Conservation (phyloP, 1,284 basidiomycete species). For the Vanrija pseudolonga region DNA sequence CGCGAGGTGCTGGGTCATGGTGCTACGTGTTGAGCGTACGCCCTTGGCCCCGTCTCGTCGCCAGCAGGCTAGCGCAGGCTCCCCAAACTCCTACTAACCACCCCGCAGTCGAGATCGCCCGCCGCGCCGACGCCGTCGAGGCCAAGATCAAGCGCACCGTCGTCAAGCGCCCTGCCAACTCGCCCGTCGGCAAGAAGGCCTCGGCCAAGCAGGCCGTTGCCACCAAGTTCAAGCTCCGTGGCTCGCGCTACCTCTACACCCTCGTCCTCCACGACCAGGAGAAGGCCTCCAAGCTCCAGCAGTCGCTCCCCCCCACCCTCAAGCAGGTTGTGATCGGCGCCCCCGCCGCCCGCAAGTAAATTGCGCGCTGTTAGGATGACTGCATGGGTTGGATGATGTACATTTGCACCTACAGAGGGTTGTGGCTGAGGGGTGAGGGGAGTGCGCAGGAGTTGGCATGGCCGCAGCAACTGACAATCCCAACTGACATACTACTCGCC, state of each 20-base stretch:
- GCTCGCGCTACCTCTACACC: constrained; percentile 96
- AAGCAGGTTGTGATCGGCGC: constrained; percentile 49
- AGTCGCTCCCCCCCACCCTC: constrained; percentile 76
- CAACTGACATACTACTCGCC: too few species aligned
- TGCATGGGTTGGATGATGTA: too few species aligned
- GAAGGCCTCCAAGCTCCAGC: constrained; percentile 98
- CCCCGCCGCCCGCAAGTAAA: constrained; percentile 50
- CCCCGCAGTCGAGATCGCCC: constrained; percentile 73
- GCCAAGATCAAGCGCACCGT: constrained; percentile 94
- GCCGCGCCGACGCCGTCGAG: constrained; percentile 68
- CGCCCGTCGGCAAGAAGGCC: constrained; percentile 40
- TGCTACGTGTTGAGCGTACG: neutral
- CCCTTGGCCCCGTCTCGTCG: neutral
- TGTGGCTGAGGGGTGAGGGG: too few species aligned
- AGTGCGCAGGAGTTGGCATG: too few species aligned
- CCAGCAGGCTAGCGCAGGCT: neutral
- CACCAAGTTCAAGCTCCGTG: constrained; percentile 99
- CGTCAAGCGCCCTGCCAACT: constrained; percentile 45
- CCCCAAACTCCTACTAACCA: neutral
- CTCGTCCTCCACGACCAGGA: constrained; percentile 91
- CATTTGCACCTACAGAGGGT: too few species aligned
- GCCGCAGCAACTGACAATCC: too few species aligned
- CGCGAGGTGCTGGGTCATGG: neutral
- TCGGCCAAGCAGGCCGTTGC: constrained; percentile 65
- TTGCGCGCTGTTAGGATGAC: too few species aligned